Base-by-base conservation (phyloP, 306 rosid genomes). In the Quercus suber region DNA sequence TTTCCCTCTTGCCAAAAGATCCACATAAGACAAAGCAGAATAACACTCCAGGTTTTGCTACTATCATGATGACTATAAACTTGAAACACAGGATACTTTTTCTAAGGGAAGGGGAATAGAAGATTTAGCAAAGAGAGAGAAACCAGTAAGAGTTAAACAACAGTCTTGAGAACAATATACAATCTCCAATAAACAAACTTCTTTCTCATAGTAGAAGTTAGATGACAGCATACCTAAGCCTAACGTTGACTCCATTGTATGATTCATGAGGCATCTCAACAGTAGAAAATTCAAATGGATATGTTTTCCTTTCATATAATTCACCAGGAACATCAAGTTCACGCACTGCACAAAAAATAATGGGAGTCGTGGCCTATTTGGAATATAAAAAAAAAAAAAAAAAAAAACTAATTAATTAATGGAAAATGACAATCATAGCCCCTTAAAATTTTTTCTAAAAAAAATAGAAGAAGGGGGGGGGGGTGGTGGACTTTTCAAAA, bases 201-300 rank as follows among this genome's bases (percentile, higher is more conserved):
- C 15, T 49, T 49, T 13, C 15, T 13, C 53, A 56, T 19, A 56
- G 25, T 56, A 55, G 75, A 77, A 67, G 51, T 77, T 15, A 28
- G 61, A 78, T 57, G 52, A 73, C 23, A 19, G 70, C 68, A 14
- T 74, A 85, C 88, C 88, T 81, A 45, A 85, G 88, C 73, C 85
- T 81, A 61, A 85, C 79, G 69, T 85, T 85, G 80, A 85, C 73
- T 78, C 88, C 85, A 56, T 31, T 81, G 78, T 85, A 81, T 53
- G 88, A 78, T 76, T 85, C 88, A 75, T 85, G 57, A 1, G 83
- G 88, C 88, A 85, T 85, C 78, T 85, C 85, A 78, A 85, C 85
- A 14, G 78, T 53, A 69, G 81, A 81, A 76, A 85, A 85, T 30
- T 81, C 88, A 41, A 85, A 81, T 1, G 78, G 85, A 27, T 81